Conservation (phyloP, 116 monocot genomes). For the Zostera marina region DNA sequence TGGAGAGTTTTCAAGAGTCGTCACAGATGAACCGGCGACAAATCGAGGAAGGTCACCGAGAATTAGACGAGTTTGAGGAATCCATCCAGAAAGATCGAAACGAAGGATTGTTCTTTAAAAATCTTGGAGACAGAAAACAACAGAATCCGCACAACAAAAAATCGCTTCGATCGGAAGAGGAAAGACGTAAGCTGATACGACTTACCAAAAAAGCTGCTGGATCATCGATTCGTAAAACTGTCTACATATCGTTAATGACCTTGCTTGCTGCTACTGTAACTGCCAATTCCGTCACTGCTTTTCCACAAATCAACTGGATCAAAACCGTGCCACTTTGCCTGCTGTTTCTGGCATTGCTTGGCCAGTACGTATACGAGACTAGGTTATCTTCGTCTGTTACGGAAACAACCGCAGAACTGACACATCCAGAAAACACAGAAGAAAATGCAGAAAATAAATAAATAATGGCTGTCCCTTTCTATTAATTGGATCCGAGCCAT, state of each 20-base stretch:
- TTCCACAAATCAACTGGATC: constrained; percentile 43
- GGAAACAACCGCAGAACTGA: too few relatives aligned
- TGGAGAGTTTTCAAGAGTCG: constrained; percentile 46
- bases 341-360: constrained; percentile 43
- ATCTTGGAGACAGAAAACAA: constrained; percentile 23
- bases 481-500: too few relatives aligned
- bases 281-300: constrained; percentile 18
- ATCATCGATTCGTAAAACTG: constrained; percentile 31
- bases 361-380: constrained; percentile 50
- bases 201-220: constrained; percentile 29
- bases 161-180: constrained; percentile 20
- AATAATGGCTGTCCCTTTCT: too few relatives aligned
- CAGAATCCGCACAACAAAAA: constrained; percentile 1
- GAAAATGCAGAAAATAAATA: constrained; percentile 5
- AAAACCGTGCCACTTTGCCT: constrained; percentile 41
- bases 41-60: constrained; percentile 50
- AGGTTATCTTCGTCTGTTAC: too few relatives aligned
- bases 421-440: constrained; percentile 4
- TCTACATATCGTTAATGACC: constrained; percentile 50
- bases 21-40: constrained; percentile 44
- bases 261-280: constrained; percentile 35
- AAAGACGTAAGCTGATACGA: constrained; percentile 35
- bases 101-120: constrained; percentile 81
- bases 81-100: constrained; percentile 47
- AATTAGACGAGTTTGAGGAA: constrained; percentile 58